Base-by-base conservation (phyloP, 176 grass and related monocot species). In the Phragmites australis region DNA sequence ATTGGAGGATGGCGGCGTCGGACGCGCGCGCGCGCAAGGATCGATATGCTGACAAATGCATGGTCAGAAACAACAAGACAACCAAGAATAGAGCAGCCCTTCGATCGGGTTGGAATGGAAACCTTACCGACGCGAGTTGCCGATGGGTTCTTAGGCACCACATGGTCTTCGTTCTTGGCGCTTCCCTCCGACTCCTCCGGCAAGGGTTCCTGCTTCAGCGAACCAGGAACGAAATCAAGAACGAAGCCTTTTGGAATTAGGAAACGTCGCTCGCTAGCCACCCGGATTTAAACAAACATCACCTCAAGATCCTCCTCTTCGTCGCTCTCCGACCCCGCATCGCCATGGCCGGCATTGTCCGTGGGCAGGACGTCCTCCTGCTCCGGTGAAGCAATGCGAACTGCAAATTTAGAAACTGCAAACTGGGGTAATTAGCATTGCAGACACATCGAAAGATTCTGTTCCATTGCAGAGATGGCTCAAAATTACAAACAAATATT, bases 221-320 rank as follows among this genome's bases (percentile, higher is more conserved):
- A 83, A 76, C 81, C 18, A 70, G 61, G 51, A 82, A 58, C 27
- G 1, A 56, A 46, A 15, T 73, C 41, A 83, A 74, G 49, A 79
- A 67, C 23, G 46, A 50, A 6, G 68, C 31, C 32, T 50, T 74
- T 65, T 30, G 3, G 8, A 25, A 51, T 40, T 25, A 29, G 3
- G 29, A 51, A 17, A 0, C 6, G 1, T 29, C 23, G n/a, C n/a
- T n/a, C n/a, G 9, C 29, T 27, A 8, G 8, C 31, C 13, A 6
- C 14, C 18, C 18, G 15, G 42, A 50, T 70, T 21, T 1, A 9
- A 31, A 9, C 47, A 40, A 11, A 15, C 0, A 22, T 37, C 2
- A 74, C 60, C 61, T 70, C 45, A 65, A 4, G 5, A 27, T 63
- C 37, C 7, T 61, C 14, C 10, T 64, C 68, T 9, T 37, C 19